A percentile compares a stretch with the other conserved stretches of the same genome.
phyloP scores from a whole-genome alignment of 2,329 filamentous ascomycete species.

The Thermochaetoides dissita region DNA sequence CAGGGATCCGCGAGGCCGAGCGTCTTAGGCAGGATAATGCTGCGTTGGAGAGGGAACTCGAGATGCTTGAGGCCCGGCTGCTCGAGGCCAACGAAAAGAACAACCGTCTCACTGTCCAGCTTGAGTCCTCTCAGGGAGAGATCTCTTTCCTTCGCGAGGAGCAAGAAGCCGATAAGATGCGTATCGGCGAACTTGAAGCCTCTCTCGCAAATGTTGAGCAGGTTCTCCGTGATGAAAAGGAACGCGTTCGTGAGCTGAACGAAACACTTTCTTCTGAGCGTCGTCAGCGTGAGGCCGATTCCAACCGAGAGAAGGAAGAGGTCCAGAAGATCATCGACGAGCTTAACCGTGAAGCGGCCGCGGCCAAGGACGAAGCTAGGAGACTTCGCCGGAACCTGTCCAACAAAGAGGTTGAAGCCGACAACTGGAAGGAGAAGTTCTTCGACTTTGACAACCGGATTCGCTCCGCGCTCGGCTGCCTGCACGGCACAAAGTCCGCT shows the following conservation, averaged over 20 bases:
- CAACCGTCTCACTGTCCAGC: conserved; percentile 74
- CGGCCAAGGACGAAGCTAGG: conserved; percentile 73
- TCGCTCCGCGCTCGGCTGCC: conserved; percentile 72
- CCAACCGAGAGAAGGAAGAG: conserved; percentile 83
- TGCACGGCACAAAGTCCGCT: conserved; percentile 64
- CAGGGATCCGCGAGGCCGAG: conserved; percentile 64
- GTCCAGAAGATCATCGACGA: conserved; percentile 88
- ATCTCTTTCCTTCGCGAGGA: conserved; percentile 92
- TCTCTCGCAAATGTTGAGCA: conserved; percentile 67
- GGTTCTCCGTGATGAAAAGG: conserved; percentile 69
- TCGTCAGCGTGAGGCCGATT: conserved; percentile 73
- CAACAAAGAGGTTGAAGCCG: conserved; percentile 73
- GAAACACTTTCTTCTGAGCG: conserved; percentile 66
- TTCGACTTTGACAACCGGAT: conserved; percentile 83
- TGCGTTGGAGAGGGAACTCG: conserved; percentile 75
- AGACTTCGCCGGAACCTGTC: conserved; percentile 71
- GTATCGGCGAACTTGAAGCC: conserved; percentile 85
- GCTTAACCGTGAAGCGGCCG: conserved; percentile 69
- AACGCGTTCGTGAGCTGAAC: conserved; percentile 58
- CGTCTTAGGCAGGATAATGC: conserved; percentile 70
- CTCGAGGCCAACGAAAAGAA: conserved; percentile 77
- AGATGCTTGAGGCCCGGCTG: conserved; percentile 70
- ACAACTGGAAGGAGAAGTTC: conserved; percentile 80
- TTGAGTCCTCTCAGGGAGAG: conserved; percentile 83
- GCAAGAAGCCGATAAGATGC: conserved; percentile 94